Evolutionary conservation across 805 yeast species (phyloP).

Genomic region (Osmozyma mogii): DNA sequence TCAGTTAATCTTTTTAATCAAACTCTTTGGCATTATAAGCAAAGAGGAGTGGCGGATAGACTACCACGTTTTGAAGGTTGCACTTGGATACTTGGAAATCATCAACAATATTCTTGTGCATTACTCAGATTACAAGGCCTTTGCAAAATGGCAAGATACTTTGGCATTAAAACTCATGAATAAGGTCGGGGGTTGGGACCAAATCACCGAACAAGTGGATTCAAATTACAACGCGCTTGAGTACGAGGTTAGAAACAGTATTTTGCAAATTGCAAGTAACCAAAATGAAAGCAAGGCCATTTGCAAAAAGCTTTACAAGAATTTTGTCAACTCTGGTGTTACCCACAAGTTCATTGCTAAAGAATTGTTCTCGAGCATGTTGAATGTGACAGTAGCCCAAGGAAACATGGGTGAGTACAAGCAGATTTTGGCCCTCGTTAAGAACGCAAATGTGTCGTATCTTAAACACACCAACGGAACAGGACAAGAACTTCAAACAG

Average conservation of each 20-base stretch:
- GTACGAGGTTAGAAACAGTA: slow-evolving; percentile 33
- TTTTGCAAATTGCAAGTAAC: slow-evolving; percentile 33
- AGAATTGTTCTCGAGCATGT: slow-evolving; percentile 38
- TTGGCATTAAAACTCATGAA: slow-evolving; percentile 13
- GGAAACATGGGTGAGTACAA: slow-evolving; percentile 48
- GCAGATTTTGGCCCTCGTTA: slow-evolving; percentile 45
- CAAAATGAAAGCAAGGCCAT: slow-evolving; percentile 21
- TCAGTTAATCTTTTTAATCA: slow-evolving; percentile 20
- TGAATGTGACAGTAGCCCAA: slow-evolving; percentile 34
- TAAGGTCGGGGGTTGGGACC: slow-evolving; percentile 24
- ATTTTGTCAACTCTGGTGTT: slow-evolving; percentile 41
- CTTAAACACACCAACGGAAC: slow-evolving; percentile 28
- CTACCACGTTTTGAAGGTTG: slow-evolving; percentile 27
- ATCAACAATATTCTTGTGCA: slow-evolving; percentile 24
- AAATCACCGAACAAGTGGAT: slow-evolving; percentile 4
- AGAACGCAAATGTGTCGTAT: slow-evolving; percentile 39
- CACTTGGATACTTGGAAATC: slow-evolving; percentile 27
- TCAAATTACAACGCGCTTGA: slow-evolving; percentile 25
- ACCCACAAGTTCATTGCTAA: slow-evolving; percentile 41
- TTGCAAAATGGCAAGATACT: slow-evolving; percentile 16
- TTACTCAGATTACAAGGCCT: slow-evolving; percentile 17
- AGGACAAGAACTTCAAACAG: slow-evolving; percentile 40
- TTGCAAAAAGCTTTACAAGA: slow-evolving; percentile 37
- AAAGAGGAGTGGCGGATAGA: slow-evolving; percentile 16
- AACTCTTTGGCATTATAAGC: slow-evolving; percentile 20